Base-by-base conservation (phyloP, 352 stramenopile genomes). In the Phytophthora syringae region DNA sequence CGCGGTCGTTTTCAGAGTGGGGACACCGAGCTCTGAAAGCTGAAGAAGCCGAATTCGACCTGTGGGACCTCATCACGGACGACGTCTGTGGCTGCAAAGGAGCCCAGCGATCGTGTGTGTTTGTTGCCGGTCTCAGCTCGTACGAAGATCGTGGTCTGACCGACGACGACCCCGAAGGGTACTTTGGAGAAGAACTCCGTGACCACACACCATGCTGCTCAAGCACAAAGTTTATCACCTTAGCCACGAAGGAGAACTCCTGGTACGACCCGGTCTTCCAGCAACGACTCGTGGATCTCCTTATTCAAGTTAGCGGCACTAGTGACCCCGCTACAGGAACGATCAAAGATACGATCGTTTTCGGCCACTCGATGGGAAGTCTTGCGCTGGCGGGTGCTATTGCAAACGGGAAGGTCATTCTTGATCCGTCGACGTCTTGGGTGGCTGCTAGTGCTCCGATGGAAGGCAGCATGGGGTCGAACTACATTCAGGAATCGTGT, bases 361-460 rank as follows among this genome's bases (percentile, higher is more conserved):
- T 93, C 1, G 72, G 62, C 1, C 81, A 93, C 53, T 93, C 81
- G 18, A 88, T 90, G 80, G 84, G 64, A 6, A 89, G 85, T 55
- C 57, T 90, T 10, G 75, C 82, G 32, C 27, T 89, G 13, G 65
- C 57, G 0, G 71, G 75, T 21, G 82, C 84, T 2, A 67, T 88
- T 42, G 75, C 76, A 10, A 63, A 55, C 15, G 55, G 64, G 7
- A 66, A 69, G 36, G 77, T 64, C 27, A 65, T 34, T 11, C 49
- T 88, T 10, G 74, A 70, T 10, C 25, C 57, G 12, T 78, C 73
- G 1, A 66, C 76, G 11, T 55, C 62, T 25, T 84, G 76, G 76
- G 58, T 84, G 6, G 70, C 69, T 36, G 30, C 72, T 12, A 84
- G 76, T 16, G 53, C 61, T 16, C 76, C 76, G 9, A 73, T 84